Base-by-base conservation (phyloP, 2,329 filamentous ascomycete species). In the Sarocladiaceae sp. region DNA sequence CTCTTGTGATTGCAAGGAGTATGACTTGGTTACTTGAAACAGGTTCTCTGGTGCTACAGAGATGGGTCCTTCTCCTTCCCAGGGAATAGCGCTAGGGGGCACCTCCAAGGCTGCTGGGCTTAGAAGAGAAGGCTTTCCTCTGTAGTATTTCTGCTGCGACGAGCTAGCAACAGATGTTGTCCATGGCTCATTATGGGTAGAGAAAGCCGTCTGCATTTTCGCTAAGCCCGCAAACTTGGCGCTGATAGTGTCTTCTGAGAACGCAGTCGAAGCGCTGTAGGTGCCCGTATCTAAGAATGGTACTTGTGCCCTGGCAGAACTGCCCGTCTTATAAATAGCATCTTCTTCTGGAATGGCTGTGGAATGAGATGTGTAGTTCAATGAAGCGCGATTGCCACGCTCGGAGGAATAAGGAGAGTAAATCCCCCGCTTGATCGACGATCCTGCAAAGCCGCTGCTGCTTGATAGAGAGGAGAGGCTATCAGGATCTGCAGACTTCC, bases 1-100 rank as follows among this genome's bases (percentile, higher is more conserved):
- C 42, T 75, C 72, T 12, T 59, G 50, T 60, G 58, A 20, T 5
- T 23, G 35, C 13, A 18, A 33, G 22, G 50, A 11, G 17, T 13
- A 29, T 4, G 29, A 18, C 8, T 39, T 28, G 11, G 42, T 25
- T n/a, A 7, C 3, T 17, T 39, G 26, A 12, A 50, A 44, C 31
- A 42, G 47, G 25, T 46, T 25, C 17, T 57, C 54, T 4, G 36
- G 47, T 20, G 55, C 54, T 4, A 60, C 37, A 13, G 54, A 52
- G 22, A 57, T 57, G 2, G 49, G 53, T 42, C 42, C 62, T n/a
- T n/a, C n/a, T n/a, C n/a, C n/a, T n/a, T n/a, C n/a, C n/a, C n/a
- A n/a, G n/a, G n/a, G n/a, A n/a, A n/a, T n/a, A n/a, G n/a, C n/a
- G n/a, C n/a, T n/a, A n/a, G n/a, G n/a, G n/a, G n/a, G n/a, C n/a